Evolutionary conservation across 2,329 filamentous ascomycete genomes (phyloP), one percentile per base, ranked within the genome.

Genomic region (Colletotrichum abscissum): DNA sequence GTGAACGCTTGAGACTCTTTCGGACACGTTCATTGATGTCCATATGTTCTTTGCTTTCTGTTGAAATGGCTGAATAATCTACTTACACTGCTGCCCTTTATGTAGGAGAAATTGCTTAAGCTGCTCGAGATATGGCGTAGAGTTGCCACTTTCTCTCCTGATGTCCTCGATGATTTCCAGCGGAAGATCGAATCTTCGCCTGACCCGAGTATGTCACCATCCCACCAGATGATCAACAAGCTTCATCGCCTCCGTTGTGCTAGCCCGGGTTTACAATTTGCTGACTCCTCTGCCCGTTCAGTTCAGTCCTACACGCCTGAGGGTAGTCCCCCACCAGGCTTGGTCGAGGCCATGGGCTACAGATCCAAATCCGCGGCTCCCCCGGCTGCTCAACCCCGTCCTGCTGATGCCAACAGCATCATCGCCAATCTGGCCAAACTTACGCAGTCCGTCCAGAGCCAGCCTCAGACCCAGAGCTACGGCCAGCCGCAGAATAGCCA

Each of bases 71-170:
- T n/a, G 56, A 62, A 76, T 65, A 55, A 72, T 46, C 76, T 75
- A 81, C 83, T 84, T 82, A 88, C 87, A 75, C 73, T 75, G 80
- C 80, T 78, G 77, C 78, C 81, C 80, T 76, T 81, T 77, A 81
- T 92, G 87, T 93, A 97, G 94, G 95, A 97, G 82, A 98, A 98
- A 87, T 96, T 98, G 84, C 92, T 89, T 81, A 98, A 98, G 83
- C 90, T 99, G 78, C 88, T 98, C 85, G 95, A 98, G 81, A 99
- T 99, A 77, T 99, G 97, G 97, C 95, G 98, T 82, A 97, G 97
- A 80, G 95, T 94, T 76, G 92, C 93, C 81, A 98, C 95, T 26
- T 98, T 99, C 83, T 95, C 97, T 30, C 82, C 88, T 55, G 84
- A 92, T 67, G 92, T 98, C 91, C 90, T 99, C 78, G 88, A 88